Evolutionary conservation across 1,284 basidiomycete genomes (phyloP), one percentile per base, ranked within the genome.

Genomic region (Irpex sp.): DNA sequence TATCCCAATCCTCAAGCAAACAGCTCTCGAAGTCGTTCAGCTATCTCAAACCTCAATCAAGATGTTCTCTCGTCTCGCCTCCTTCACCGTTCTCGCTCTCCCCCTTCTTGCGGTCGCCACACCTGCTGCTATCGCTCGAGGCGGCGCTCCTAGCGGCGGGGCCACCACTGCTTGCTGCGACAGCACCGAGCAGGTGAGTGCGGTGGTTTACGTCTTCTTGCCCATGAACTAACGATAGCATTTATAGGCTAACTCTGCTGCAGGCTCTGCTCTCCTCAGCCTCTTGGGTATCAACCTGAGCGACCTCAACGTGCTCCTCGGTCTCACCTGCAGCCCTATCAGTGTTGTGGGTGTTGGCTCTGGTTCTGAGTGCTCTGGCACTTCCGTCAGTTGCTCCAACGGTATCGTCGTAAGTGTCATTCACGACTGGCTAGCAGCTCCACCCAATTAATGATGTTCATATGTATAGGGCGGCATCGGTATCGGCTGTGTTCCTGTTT

Each of bases 81-180:
- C 27, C 22, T 62, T 62, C 59, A 32, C 27, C 18, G 13, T 63
- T 20, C 67, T 71, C 70, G 60, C 67, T 63, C 66, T 71, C 58
- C 60, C 70, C 10, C 67, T 71, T 65, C 62, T 71, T 71, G 70
- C 70, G 70, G 67, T 62, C 67, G 70, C 70, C 70, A 71, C 70
- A 64, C 67, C 70, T 24, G 62, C 67, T 32, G 59, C 59, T 56
- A 42, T 62, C 43, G 71, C 71, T 49, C 67, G 70, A 64, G 20
- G 44, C 11, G 59, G 6, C 27, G 32, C 27, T n/a, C 42, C 49
- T 3, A 18, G 18, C 20, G 18, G 18, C 22, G 43, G 27, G 10
- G 42, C 67, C 18, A 72, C 71, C 65, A 69, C 68, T 18, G 71
- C 67, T 11, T 69, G 67, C 56, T 72, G 71, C 65, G 11, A 2